A percentile compares a stretch with the other conserved stretches of the same genome.
Evolutionary conservation across 2,329 filamentous ascomycete genomes (phyloP).

Genomic region (Neobulgaria alba): DNA sequence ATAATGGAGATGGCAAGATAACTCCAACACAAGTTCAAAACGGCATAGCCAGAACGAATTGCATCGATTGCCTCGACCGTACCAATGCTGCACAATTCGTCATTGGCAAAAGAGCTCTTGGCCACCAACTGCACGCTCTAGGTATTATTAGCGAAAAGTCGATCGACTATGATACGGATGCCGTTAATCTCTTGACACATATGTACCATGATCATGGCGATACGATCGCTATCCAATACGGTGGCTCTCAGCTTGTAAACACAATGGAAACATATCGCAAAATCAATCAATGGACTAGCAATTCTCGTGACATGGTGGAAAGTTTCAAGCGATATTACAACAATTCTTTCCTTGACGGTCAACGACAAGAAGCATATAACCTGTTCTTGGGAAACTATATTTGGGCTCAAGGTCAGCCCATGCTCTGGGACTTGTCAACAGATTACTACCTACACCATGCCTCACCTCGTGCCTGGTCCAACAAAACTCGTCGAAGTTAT

Average conservation of each 20-base stretch:
- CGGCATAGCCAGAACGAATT: conserved; percentile 89
- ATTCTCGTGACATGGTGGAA: conserved; percentile 97
- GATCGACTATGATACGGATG: conserved; percentile 90
- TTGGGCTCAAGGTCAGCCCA: conserved; percentile 76
- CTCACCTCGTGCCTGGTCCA: conserved; percentile 65
- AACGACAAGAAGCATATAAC: conserved; percentile 96
- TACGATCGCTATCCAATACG: conserved; percentile 95
- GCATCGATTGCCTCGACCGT: conserved; percentile 93
- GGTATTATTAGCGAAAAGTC: conserved; percentile 73
- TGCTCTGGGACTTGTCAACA: conserved; percentile 92
- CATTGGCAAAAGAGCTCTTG: conserved; percentile 88
- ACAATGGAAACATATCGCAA: conserved; percentile 99
- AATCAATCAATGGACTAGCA: conserved; percentile 97
- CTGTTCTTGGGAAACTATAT: conserved; percentile 95
- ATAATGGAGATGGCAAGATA: conserved; percentile 70
- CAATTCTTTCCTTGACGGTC: conserved; percentile 96
- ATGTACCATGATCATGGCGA: conserved; percentile 99
- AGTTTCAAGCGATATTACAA: conserved; percentile 99
- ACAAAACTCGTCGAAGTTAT: conserved; percentile 59
- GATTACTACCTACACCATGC: conserved; percentile 96
- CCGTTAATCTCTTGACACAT: conserved; percentile 90
- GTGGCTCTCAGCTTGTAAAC: conserved; percentile 93
- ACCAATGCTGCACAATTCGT: conserved; percentile 98
- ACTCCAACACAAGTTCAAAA: conserved; percentile 69
- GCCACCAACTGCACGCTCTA: conserved; percentile 83